Evolutionary conservation across 2,329 filamentous ascomycete genomes (phyloP), one percentile per base, ranked within the genome.

Genomic region (Aspergillus sojae): DNA sequence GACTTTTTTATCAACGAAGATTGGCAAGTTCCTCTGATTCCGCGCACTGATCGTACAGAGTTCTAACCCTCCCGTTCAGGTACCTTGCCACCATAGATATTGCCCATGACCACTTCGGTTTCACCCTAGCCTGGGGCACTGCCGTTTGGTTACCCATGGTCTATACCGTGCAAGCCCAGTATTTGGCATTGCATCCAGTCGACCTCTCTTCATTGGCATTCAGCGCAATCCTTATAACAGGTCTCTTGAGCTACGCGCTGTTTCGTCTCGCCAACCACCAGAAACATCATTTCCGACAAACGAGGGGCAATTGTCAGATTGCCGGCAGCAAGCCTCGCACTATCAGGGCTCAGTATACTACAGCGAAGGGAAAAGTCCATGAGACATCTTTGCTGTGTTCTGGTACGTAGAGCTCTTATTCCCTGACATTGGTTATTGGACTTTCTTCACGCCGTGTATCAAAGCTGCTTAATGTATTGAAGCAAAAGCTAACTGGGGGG

Each of bases 1-100:
- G 82, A 84, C 54, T 84, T 84, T 61, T 84, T 84, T 57, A 70
- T 80, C 55, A 83, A 84, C 9, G 82, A 84, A 65, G 76, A 79
- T 14, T 84, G 82, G 82, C 71, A 83, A 54, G 21, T 28, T 19
- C 39, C 9, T 10, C 26, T 16, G 19, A 16, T 5, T 5, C 1
- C 14, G 1, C 19, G 34, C 16, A 19, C 26, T 23, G 19, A 19
- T 10, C 10, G 1, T 9, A 3, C 11, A 6, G 23, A 26, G 34
- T 36, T 53, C 45, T 14, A 26, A 11, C 9, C 19, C 1, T 7
- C 39, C 6, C 16, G 19, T 48, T 16, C 26, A 62, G 61, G 61
- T 62, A 62, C 63, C 71, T 82, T 46, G 72, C 77, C 30, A 81
- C 79, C 19, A 78, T 81, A 26, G 78, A 81, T 57, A 81, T 81